phyloP scores from a whole-genome alignment of 345 rosid species.

The Xanthoceras sorbifolium region DNA sequence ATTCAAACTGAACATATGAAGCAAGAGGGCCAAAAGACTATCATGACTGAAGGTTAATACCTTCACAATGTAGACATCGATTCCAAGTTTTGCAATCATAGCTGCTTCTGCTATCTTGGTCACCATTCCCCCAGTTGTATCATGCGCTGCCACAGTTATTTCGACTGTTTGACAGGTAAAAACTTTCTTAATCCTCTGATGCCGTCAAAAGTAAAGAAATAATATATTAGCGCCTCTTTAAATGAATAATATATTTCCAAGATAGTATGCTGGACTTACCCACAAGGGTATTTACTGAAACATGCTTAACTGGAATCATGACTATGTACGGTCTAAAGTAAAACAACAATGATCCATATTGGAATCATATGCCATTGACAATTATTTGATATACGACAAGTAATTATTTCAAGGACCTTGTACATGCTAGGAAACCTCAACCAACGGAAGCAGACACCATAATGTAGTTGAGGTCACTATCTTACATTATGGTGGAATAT shows the following conservation, averaged over 20 bases:
- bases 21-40: neutral
- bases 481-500: no score
- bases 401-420: no score
- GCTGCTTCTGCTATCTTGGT: conserved; percentile 94
- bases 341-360: no score
- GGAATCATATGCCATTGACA: no score
- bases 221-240: neutral
- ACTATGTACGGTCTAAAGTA: no score
- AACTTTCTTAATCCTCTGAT: neutral
- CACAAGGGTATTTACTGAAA: no score
- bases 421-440: no score
- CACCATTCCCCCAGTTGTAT: conserved; percentile 94
- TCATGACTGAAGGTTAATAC: conserved; percentile 23
- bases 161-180: conserved; percentile 51
- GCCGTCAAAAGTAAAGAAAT: neutral
- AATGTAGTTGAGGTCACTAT: no score
- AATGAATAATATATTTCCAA: neutral
- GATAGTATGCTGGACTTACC: neutral
- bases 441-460: neutral
- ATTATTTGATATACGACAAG: no score
- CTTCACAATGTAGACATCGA: conserved; percentile 90
- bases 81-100: conserved; percentile 81
- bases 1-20: neutral
- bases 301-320: no score
- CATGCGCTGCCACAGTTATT: conserved; percentile 79